Base-by-base conservation (phyloP, 164 flowering plant species). In the Piper longum region DNA sequence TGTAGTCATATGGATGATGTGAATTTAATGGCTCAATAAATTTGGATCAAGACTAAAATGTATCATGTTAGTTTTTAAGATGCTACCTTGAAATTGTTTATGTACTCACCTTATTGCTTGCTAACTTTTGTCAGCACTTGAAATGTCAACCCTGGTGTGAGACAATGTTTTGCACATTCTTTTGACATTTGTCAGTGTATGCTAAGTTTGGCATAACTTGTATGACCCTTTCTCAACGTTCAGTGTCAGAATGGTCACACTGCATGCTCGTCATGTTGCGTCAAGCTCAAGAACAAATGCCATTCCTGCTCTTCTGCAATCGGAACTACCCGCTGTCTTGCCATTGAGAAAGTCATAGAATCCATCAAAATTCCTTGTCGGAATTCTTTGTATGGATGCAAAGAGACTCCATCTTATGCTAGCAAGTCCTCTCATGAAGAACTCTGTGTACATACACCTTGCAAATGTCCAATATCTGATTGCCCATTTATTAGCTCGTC, bases 161-260 rank as follows among this genome's bases (percentile, higher is more conserved):
- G 36, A 26, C 48, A 48, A 48, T 9, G 14, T 48, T 9, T 14
- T 9, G 14, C 52, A 3, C 14, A 48, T 2, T 48, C 14, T 5
- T 48, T 48, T 9, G n/a, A 48, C 52, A 9, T 9, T 14, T 48
- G 11, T 48, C 14, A 48, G 14, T 48, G 11, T 48, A 9, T 9
- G 7, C 9, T 14, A 48, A 48, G 12, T 48, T 5, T 48, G 52
- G 4, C 14, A 48, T 9, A 48, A 5, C 14, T 14, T 9, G 12
- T 48, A 48, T 48, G 52, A 9, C 52, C 14, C 52, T 48, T 9
- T 14, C 52, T 48, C 14, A 5, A 48, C 14, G 12, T 9, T 48
- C 75, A 91, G 98, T 91, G 98, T 68, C 82, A 81, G 59, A 91
- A 83, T 73, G 98, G 98, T 42, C 96, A 88, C 68, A 71, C 79